Base-by-base conservation (phyloP, 2,329 filamentous ascomycete genomes). In the Talaromyces sp. region DNA sequence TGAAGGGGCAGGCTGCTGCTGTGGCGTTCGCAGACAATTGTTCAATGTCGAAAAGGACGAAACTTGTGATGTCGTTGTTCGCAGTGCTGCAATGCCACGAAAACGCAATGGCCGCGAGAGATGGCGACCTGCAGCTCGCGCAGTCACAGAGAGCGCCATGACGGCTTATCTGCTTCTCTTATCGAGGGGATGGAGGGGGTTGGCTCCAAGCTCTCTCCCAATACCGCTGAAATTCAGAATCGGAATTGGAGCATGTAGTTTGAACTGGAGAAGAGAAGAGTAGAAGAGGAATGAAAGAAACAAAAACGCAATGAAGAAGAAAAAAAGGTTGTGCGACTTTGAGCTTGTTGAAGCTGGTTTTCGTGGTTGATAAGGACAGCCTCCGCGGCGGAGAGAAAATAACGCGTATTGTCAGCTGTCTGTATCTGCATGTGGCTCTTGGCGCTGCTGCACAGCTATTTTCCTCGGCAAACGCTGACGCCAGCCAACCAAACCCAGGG, bases 41-140 rank as follows among this genome's bases (percentile, higher is more conserved):
- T 70, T 68, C 60, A 66, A 64, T 31, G 69, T 65, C 23, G 70
- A 73, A 62, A 72, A 68, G 60, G 71, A 68, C 10, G 73, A 71
- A 5, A 55, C 52, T 51, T 58, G 58, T 18, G 44, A 18, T 47
- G 52, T 50, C 34, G 61, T 50, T 47, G 61, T 31, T 53, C 33
- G 55, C 44, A 51, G 50, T 12, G 54, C 59, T n/a, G 57, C 23
- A 42, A 51, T 47, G 40, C 33, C 51, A 18, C 62, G 58, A 18
- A 60, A 33, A 14, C 56, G 61, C 23, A 53, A 16, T 18, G 57
- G 27, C 7, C 30, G 10, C 52, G 55, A 34, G 42, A 63, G 50
- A 23, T 61, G 59, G 36, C 59, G 50, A 14, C 62, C 54, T 8
- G 62, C 59, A 23, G 55, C 58, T 18, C 58, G 55, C 16, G 59